Conservation (phyloP, 768 basidiomycete genomes). For the Leccinum subgranulosum region DNA sequence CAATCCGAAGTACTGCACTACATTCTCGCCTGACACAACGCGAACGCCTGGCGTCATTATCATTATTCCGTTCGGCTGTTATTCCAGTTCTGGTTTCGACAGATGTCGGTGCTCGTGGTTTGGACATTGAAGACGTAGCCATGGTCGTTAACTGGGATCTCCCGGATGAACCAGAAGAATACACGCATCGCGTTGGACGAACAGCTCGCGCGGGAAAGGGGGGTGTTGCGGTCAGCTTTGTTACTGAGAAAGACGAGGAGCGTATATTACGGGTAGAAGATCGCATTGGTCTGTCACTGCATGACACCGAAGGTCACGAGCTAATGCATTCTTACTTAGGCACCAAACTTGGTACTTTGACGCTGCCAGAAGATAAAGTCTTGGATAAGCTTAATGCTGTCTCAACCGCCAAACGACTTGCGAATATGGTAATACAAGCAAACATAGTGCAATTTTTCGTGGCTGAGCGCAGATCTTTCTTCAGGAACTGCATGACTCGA, state of each 20-base stretch:
- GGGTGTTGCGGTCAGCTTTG: constrained; percentile 90
- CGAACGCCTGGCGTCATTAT: constrained; percentile 80
- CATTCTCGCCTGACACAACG: constrained; percentile 94
- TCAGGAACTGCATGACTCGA: constrained; percentile 81
- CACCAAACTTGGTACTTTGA: constrained; percentile 72
- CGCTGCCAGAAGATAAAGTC: constrained; percentile 74
- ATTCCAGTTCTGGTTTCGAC: constrained; percentile 93
- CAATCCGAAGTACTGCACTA: constrained; percentile 82
- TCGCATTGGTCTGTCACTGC: constrained; percentile 66
- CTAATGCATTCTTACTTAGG: constrained; percentile 39
- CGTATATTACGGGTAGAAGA: constrained; percentile 79
- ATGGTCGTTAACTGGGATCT: constrained; percentile 98
- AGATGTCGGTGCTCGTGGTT: constrained; percentile 91
- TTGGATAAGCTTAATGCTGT: constrained; percentile 84
- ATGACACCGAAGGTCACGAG: background rate
- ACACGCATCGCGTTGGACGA: constrained; percentile 92
- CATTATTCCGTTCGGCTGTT: constrained; percentile 78
- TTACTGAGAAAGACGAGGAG: constrained; percentile 91
- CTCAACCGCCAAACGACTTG: constrained; percentile 89
- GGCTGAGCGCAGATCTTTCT: constrained; percentile 4
- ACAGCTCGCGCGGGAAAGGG: constrained; percentile 89
- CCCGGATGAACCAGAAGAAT: constrained; percentile 87
- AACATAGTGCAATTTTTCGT: background rate
- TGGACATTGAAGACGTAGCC: constrained; percentile 95
- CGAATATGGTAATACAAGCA: constrained; percentile 72